Percentiles rank a stretch among this genome's conserved stretches.
phyloP scores from a whole-genome alignment of 1,139 yeast species.

The Pichia inconspicua region DNA sequence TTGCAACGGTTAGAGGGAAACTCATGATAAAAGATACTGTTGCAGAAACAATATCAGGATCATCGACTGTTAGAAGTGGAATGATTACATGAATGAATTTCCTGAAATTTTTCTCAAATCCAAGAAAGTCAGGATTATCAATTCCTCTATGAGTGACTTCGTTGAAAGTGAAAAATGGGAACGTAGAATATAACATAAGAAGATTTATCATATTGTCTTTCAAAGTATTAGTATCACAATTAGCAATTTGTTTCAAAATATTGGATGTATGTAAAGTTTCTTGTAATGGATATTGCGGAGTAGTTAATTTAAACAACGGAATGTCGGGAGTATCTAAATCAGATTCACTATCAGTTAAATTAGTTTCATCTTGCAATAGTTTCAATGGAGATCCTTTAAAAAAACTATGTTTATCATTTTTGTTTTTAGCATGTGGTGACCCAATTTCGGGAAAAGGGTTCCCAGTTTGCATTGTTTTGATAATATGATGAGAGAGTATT shows the following conservation, averaged over 20 bases:
- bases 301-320: background rate
- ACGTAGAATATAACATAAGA: constrained; percentile 17
- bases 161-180: constrained; percentile 12
- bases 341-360: background rate
- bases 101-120: constrained; percentile 17
- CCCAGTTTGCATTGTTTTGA: background rate
- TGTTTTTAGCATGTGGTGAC: background rate
- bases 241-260: constrained; percentile 1
- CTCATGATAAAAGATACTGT: constrained; percentile 18
- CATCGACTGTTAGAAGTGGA: constrained; percentile 16
- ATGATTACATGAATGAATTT: constrained; percentile 19
- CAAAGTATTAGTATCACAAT: background rate
- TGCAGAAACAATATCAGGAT: constrained; percentile 15
- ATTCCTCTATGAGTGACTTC: background rate
- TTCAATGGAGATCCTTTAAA: constrained; percentile 2
- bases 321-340: background rate
- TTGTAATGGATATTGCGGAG: background rate
- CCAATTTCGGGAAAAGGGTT: background rate
- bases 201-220: constrained; percentile 18
- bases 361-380: constrained; percentile 1
- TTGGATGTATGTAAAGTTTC: constrained; percentile 1
- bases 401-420: background rate
- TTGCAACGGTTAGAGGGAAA: constrained; percentile 20
- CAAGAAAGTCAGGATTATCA: constrained; percentile 2
- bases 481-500: constrained; percentile 2